These are phyloP conservation scores for Mycena sp. DNA, from an alignment of 1,284 basidiomycete genomes.

Conservation along the genomic window DNA sequence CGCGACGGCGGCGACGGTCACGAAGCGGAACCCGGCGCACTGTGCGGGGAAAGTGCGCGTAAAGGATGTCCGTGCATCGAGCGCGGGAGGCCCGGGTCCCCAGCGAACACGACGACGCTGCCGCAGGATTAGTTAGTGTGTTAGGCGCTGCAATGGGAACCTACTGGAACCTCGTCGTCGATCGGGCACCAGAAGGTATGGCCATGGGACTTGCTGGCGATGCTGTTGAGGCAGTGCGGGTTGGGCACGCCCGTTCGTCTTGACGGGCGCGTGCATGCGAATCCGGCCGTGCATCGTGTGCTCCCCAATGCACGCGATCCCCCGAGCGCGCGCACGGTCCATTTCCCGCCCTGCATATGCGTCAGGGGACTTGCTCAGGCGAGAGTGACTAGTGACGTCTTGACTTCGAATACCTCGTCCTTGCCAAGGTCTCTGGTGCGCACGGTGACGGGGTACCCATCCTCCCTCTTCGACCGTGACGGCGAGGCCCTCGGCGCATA, in stretches of 20 bases:
- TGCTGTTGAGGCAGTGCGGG: conserved; percentile 36
- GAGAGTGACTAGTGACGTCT: conserved; percentile 25
- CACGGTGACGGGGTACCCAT: conserved; percentile 34
- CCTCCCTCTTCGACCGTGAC: conserved; percentile 29
- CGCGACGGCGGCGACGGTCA: conserved; percentile 31
- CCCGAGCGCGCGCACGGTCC: conserved; percentile 34
- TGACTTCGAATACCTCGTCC: conserved; percentile 28
- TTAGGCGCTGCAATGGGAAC: not conserved
- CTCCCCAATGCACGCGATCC: conserved; percentile 36
- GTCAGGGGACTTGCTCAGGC: too few species aligned
- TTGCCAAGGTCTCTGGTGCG: conserved; percentile 29
- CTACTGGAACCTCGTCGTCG: conserved; percentile 38
- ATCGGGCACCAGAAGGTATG: conserved; percentile 40
- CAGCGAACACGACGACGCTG: conserved; percentile 37
- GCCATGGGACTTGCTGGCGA: conserved; percentile 36
- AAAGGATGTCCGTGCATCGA: conserved; percentile 24
- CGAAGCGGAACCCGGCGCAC: conserved; percentile 34
- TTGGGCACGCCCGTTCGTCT: conserved; percentile 41
- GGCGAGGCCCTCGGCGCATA: conserved; percentile 31
- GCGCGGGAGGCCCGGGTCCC: conserved; percentile 31
- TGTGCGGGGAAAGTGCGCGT: conserved; percentile 21
- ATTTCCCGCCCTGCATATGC: conserved; percentile 34
- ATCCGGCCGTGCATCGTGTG: conserved; percentile 37
- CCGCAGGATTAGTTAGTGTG: not conserved
- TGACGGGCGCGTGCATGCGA: conserved; percentile 38